Base-by-base conservation (phyloP, 2,329 filamentous ascomycete genomes). In the Colletotrichum cereale region DNA sequence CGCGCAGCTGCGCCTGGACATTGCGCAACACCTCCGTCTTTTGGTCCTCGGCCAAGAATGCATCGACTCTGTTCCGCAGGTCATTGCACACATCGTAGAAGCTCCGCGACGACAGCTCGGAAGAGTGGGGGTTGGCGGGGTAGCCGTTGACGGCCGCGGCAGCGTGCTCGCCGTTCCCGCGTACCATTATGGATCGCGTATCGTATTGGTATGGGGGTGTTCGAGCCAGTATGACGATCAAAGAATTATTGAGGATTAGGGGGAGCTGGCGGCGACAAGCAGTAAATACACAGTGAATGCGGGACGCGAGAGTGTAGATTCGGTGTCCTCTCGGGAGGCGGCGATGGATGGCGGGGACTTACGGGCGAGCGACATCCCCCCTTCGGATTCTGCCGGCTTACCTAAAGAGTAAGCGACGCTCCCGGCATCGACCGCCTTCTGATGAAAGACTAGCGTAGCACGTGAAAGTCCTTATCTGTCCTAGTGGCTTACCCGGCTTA, bases 1-100 rank as follows among this genome's bases (percentile, higher is more conserved):
- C 85, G 72, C 90, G 88, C 56, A 93, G 92, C 84, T 96, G 95
- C 68, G 84, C 82, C 82, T 98, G 95, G 36, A 95, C 89, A 66
- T 85, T 85, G 75, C 83, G 85, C 69, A 95, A 82, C 55, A 88
- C 81, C 65, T 88, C 83, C 26, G 88, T 86, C 3, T 86, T 84
- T 71, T 89, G 84, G 40, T 88, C 81, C 74, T 90, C 86, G 57
- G 84, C 84, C 66, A 97, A 85, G 78, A 97, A 95, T 31, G 86
- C 84, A 60, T 88, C 83, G 71, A 97, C 84, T 79, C 88, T 88
- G 73, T 81, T 81, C 75, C 90, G 86, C 73, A 93, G 84, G 75
- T 85, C 82, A 79, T 80, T 81, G 82, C 84, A 89, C 77, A 86
- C 79, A 29, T 83, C 80, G 64, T 80, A 78, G 56, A 83, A 75